Evolutionary conservation across 345 rosid genomes (phyloP), one percentile per base, ranked within the genome.

Genomic region (Syzygium jambos): DNA sequence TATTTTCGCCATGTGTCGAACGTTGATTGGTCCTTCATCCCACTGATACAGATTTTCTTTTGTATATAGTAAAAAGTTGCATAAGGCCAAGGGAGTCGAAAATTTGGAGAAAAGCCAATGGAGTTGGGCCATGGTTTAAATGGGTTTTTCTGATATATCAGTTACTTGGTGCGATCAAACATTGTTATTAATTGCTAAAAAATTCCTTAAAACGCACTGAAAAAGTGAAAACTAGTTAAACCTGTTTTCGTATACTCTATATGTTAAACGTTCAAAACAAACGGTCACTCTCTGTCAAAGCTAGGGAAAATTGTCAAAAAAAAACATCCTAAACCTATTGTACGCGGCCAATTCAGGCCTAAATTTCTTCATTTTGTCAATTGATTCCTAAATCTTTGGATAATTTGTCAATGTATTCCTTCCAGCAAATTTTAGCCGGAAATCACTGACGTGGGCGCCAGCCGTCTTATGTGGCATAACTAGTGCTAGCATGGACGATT

Each of bases 381-480:
- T 29, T 29, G 23, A 65, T 10, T 4, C 21, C 3, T 29, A 65
- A 29, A 65, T 2, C 9, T 65, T 65, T 65, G 29, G 41, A 65
- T 1, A 1, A 1, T 65, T 29, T 30, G 5, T 16, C 9, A 14
- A 29, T 65, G 8, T 16, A 65, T 0, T 29, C 3, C 8, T 65
- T 65, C 0, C 2, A 8, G 9, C 7, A 7, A 17, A 53, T 53
- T 16, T 53, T 53, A 4, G 3, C 2, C 0, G 22, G 0, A 65
- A 65, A 17, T 65, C 5, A 12, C 0, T 15, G 0, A 29, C 1
- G 0, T 65, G 11, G 11, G 15, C 15, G 5, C 11, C 0, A 0
- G 8, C 5, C 0, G 0, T 15, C 0, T 30, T 65, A 65, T 4
- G 3, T 0, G 3, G 0, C 0, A 16, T 1, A 1, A 5, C 10